A percentile compares a stretch with the other conserved stretches of the same genome.
These are phyloP conservation scores for Sarcodon aspratus DNA, from an alignment of 768 basidiomycete species.

Conservation along the genomic window DNA sequence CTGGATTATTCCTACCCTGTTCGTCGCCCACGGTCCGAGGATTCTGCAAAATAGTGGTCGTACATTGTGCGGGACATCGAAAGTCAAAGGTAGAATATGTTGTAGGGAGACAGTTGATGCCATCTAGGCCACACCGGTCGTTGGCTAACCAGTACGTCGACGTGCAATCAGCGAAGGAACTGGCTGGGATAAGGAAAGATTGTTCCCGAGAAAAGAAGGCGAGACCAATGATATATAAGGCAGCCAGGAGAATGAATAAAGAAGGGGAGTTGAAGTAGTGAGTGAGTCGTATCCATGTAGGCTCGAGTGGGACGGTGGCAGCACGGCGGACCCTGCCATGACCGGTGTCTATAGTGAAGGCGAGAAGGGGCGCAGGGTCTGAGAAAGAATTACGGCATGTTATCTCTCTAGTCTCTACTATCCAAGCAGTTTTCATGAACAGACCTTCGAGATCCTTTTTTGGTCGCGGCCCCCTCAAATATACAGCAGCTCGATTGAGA, in stretches of 20 bases:
- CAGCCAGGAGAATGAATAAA: slow-evolving; percentile 42
- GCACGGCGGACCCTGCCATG: background rate
- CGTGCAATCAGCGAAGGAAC: slow-evolving; percentile 56
- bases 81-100: slow-evolving; percentile 53
- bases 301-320: slow-evolving; percentile 30
- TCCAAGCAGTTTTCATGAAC: slow-evolving; percentile 8
- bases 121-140: slow-evolving; percentile 66
- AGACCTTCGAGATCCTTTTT: slow-evolving; percentile 37
- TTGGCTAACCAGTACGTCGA: slow-evolving; percentile 60
- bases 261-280: slow-evolving; percentile 38
- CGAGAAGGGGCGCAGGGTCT: slow-evolving; percentile 31
- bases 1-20: slow-evolving; percentile 27
- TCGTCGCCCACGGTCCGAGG: slow-evolving; percentile 61
- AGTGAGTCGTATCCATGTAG: slow-evolving; percentile 37
- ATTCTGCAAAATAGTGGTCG: slow-evolving; percentile 54
- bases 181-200: slow-evolving; percentile 56
- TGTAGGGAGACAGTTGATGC: slow-evolving; percentile 53
- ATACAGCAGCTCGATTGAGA: slow-evolving; percentile 13
- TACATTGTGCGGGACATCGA: slow-evolving; percentile 71
- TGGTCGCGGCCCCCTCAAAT: slow-evolving; percentile 51
- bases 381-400: background rate
- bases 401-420: slow-evolving; percentile 2
- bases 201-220: slow-evolving; percentile 65
- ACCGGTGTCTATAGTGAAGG: slow-evolving; percentile 29
- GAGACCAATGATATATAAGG: slow-evolving; percentile 58